Percentiles rank a stretch among this genome's conserved stretches.
Conservation (phyloP, 2,329 filamentous ascomycete species). For the Calonectria pseudoturangicola region DNA sequence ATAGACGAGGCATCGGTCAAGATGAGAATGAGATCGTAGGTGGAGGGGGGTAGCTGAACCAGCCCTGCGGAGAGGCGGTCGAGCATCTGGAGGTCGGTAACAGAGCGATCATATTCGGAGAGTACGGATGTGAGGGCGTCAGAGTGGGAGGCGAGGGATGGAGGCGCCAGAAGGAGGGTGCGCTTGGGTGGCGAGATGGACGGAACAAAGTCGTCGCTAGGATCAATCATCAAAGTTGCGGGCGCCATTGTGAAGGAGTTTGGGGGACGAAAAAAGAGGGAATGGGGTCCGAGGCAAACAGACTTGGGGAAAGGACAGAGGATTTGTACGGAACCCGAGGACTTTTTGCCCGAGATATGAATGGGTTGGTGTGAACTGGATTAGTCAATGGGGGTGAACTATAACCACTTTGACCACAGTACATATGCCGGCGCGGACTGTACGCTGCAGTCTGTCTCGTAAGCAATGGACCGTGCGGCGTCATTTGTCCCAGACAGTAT, state of each 20-base stretch:
- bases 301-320: slow-evolving; percentile 37
- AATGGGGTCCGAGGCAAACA: slow-evolving; percentile 27
- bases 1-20: slow-evolving; percentile 86
- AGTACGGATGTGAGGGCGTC: slow-evolving; percentile 84
- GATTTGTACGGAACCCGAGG: slow-evolving; percentile 48
- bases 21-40: slow-evolving; percentile 90
- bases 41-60: slow-evolving; percentile 82
- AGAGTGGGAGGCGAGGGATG: slow-evolving; percentile 90
- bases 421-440: slow-evolving; percentile 41
- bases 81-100: slow-evolving; percentile 97
- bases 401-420: slow-evolving; percentile 38
- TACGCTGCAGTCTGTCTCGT: slow-evolving; percentile 18
- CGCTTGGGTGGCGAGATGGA: slow-evolving; percentile 63
- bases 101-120: slow-evolving; percentile 81
- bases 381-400: slow-evolving; percentile 53
- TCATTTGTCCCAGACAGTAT: slow-evolving; percentile 44
- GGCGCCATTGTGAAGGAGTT: slow-evolving; percentile 66
- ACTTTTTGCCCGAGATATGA: slow-evolving; percentile 50
- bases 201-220: slow-evolving; percentile 71
- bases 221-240: slow-evolving; percentile 73
- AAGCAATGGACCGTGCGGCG: slow-evolving; percentile 43
- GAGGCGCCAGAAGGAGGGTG: slow-evolving; percentile 91
- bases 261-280: slow-evolving; percentile 20
- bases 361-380: slow-evolving; percentile 47
- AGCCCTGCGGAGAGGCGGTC: slow-evolving; percentile 91